phyloP scores from a whole-genome alignment of 1,284 basidiomycete species.

The Cerrena zonata region DNA sequence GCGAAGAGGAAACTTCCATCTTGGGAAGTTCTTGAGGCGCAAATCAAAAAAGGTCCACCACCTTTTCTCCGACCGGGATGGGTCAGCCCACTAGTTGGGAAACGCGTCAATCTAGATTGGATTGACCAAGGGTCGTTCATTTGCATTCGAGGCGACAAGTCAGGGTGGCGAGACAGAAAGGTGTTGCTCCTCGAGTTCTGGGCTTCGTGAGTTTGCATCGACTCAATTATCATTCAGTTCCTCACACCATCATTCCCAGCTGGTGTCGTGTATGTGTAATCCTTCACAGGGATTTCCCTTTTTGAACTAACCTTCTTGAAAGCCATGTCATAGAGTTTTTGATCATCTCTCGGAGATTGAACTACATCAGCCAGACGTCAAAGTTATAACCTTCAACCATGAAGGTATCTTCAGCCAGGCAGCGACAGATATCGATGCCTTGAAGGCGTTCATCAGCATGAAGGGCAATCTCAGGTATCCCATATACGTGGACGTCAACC shows the following conservation, averaged over 20 bases:
- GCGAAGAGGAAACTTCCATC: conserved; percentile 24
- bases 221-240: neutral
- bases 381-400: conserved; percentile 29
- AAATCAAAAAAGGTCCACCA: conserved; percentile 28
- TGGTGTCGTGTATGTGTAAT: conserved; percentile 16
- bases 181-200: conserved; percentile 29
- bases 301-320: conserved; percentile 1
- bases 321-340: conserved; percentile 31
- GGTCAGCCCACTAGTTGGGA: conserved; percentile 26
- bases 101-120: conserved; percentile 26
- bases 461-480: conserved; percentile 28
- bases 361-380: conserved; percentile 22
- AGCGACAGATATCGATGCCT: conserved; percentile 21
- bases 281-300: neutral
- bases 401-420: conserved; percentile 30
- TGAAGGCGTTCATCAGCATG: conserved; percentile 22
- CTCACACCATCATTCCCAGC: conserved; percentile 4
- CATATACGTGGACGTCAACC: conserved; percentile 25
- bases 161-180: conserved; percentile 25
- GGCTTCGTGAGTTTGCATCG: conserved; percentile 26
- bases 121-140: conserved; percentile 25
- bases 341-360: conserved; percentile 23
- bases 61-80: conserved; percentile 29
- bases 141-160: conserved; percentile 22
- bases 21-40: conserved; percentile 26